A percentile compares a stretch with the other conserved stretches of the same genome.
These are phyloP conservation scores for Eucalyptus camaldulensis DNA, from an alignment of 345 rosid species.

Conservation along the genomic window DNA sequence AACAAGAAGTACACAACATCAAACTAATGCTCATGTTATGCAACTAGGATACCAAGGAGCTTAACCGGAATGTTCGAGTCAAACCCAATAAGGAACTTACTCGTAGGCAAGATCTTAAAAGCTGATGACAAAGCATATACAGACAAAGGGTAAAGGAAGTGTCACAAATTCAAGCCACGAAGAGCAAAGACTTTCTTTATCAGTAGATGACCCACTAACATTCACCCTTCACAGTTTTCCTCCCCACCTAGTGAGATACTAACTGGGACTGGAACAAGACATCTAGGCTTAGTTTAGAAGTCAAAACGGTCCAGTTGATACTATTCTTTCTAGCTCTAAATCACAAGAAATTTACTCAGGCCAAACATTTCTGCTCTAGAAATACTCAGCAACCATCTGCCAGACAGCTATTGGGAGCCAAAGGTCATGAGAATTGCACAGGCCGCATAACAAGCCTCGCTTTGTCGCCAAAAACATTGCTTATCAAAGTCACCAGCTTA, in stretches of 20 bases:
- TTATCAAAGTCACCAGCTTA: neutral
- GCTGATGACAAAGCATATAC: neutral
- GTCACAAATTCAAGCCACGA: neutral
- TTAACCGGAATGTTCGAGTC: neutral
- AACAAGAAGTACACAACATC: neutral
- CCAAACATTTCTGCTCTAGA: neutral
- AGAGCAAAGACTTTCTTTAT: neutral
- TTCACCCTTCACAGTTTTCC: neutral
- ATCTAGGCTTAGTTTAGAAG: neutral
- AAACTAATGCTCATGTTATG: neutral
- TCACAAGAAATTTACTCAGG: neutral
- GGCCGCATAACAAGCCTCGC: neutral
- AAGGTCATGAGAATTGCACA: neutral
- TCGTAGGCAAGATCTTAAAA: neutral
- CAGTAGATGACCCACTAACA: neutral
- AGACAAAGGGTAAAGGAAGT: neutral
- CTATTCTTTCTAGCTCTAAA: neutral
- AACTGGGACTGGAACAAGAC: neutral
- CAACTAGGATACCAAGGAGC: neutral
- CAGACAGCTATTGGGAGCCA: neutral
- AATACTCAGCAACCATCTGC: neutral
- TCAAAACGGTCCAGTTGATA: neutral
- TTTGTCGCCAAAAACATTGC: neutral
- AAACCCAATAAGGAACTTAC: neutral
- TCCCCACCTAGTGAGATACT: neutral